Evolutionary conservation across 495 filamentous ascomycete species (phyloP).

Genomic region (Penicillium samsonianum): DNA sequence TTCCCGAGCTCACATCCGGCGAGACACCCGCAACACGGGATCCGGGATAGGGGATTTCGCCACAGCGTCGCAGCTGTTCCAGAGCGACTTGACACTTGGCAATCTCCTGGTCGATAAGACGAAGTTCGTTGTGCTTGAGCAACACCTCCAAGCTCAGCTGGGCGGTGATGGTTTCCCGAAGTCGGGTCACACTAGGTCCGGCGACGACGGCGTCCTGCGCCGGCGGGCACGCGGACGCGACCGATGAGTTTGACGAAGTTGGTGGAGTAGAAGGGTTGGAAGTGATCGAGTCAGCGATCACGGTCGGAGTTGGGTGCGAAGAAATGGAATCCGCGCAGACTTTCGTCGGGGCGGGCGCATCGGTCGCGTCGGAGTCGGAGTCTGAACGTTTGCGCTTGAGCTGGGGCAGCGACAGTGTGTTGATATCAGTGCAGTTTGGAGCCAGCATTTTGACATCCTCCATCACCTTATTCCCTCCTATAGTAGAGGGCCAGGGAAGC

Average conservation of each 20-base stretch:
- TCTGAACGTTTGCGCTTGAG: constrained; percentile 59
- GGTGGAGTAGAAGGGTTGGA: constrained; percentile 7
- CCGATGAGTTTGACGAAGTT: constrained; percentile 16
- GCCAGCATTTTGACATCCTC: constrained; percentile 52
- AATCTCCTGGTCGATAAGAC: constrained; percentile 92
- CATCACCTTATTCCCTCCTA: constrained; percentile 56
- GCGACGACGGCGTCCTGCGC: constrained; percentile 28
- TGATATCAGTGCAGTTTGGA: constrained; percentile 29
- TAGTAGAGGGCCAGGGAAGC: constrained; percentile 56
- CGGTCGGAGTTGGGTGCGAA: constrained; percentile 13
- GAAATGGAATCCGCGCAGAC: constrained; percentile 29
- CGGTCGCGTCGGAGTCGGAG: constrained; percentile 38
- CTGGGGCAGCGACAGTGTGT: constrained; percentile 40
- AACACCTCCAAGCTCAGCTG: constrained; percentile 91
- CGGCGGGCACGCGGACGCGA: constrained; percentile 16
- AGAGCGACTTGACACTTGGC: constrained; percentile 94
- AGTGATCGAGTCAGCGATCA: constrained; percentile 5
- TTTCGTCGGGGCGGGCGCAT: constrained; percentile 39
- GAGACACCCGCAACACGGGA: constrained; percentile 61
- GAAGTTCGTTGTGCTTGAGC: constrained; percentile 90
- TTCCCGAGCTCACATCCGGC: constrained; percentile 67
- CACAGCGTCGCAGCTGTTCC: constrained; percentile 90
- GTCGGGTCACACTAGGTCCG: constrained; percentile 33
- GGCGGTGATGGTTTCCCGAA: constrained; percentile 74
- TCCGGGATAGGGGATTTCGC: constrained; percentile 83